These are phyloP conservation scores for Rhizopogon vesiculosus DNA, from an alignment of 768 basidiomycete species.

Conservation along the genomic window DNA sequence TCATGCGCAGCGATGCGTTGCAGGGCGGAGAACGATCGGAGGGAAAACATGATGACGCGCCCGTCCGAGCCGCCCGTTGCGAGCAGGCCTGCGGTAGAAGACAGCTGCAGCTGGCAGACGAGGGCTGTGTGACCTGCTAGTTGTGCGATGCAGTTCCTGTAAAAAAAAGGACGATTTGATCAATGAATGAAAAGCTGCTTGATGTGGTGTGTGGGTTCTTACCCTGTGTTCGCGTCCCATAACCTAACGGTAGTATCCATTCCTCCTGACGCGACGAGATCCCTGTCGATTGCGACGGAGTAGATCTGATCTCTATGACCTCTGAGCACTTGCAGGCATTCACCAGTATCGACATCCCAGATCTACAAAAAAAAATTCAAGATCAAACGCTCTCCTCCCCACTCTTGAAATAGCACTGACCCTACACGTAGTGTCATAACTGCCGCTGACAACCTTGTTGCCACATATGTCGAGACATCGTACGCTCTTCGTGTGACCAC, in stretches of 20 bases:
- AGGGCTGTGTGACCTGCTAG: slow-evolving; percentile 90
- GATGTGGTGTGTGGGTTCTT: slow-evolving; percentile 15
- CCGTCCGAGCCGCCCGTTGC: slow-evolving; percentile 89
- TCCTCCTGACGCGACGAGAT: slow-evolving; percentile 78
- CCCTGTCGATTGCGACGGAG: slow-evolving; percentile 85
- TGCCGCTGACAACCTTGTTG: slow-evolving; percentile 81
- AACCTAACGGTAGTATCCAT: slow-evolving; percentile 90
- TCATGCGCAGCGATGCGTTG: slow-evolving; percentile 86
- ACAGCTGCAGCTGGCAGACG: slow-evolving; percentile 86
- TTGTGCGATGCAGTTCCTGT: slow-evolving; percentile 75
- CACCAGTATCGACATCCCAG: slow-evolving; percentile 88
- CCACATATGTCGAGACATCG: slow-evolving; percentile 88
- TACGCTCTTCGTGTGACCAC: slow-evolving; percentile 79
- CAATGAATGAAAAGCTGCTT: background rate
- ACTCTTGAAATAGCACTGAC: slow-evolving; percentile 35
- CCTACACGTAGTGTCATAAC: slow-evolving; percentile 86
- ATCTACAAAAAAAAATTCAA: slow-evolving; percentile 39
- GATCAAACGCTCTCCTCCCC: background rate
- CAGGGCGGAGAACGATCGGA: slow-evolving; percentile 38
- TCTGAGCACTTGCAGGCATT: slow-evolving; percentile 73
- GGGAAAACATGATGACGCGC: slow-evolving; percentile 68
- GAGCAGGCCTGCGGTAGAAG: slow-evolving; percentile 48
- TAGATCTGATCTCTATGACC: slow-evolving; percentile 92
- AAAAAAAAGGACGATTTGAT: background rate
- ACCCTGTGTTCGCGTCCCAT: slow-evolving; percentile 89